Conservation (phyloP, 164 flowering plant genomes). For the Aristolochia fimbriata region DNA sequence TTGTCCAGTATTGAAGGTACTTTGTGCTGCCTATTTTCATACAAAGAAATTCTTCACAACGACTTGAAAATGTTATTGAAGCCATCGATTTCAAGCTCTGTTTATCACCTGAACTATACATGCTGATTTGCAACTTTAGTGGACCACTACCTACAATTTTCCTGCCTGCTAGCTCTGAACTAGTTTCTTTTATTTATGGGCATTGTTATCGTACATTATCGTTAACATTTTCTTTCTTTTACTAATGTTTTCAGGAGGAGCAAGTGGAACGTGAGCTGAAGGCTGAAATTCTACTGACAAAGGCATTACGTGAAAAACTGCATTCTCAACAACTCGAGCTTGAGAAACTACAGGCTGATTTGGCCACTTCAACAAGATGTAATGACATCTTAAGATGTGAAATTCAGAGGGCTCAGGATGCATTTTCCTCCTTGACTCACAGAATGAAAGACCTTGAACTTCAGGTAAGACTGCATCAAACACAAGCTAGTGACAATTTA, state of each 20-base stretch:
- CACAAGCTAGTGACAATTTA: no score
- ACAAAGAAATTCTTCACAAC: no score
- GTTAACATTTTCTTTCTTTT: no score
- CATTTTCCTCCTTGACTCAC: constrained; percentile 53
- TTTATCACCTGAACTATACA: no score
- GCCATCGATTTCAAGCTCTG: no score
- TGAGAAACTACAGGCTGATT: constrained; percentile 82
- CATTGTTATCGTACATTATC: no score
- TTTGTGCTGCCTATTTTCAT: constrained; percentile 1
- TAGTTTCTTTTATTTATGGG: no score
- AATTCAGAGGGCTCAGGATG: constrained; percentile 61
- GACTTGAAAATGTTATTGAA: no score
- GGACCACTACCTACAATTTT: no score
- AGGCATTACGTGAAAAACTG: constrained; percentile 61
- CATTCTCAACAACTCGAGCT: constrained; percentile 63
- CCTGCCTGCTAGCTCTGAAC: no score
- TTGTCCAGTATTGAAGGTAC: constrained; percentile 31
- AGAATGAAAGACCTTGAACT: constrained; percentile 77
- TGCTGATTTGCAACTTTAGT: no score
- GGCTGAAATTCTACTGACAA: constrained; percentile 73
- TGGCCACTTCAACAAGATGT: constrained; percentile 72
- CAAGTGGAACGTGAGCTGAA: constrained; percentile 39
- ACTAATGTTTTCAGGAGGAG: constrained; percentile 23
- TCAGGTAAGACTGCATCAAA: constrained; percentile 41
- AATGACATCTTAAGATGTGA: constrained; percentile 66